phyloP scores from a whole-genome alignment of 1,284 basidiomycete genomes.

The Bondarzewia mesenterica region DNA sequence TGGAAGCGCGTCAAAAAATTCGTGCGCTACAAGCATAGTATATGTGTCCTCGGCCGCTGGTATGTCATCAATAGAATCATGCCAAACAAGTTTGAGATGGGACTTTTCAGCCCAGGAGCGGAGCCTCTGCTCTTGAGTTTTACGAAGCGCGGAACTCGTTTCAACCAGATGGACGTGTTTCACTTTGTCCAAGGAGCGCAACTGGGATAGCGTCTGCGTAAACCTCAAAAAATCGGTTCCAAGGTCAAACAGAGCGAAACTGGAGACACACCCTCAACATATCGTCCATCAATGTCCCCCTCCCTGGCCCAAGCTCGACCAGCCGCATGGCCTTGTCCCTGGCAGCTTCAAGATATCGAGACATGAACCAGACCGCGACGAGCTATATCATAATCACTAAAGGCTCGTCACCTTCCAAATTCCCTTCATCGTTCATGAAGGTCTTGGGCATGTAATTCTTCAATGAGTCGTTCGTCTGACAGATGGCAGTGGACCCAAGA shows the following conservation, averaged over 20 bases:
- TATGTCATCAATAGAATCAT: constrained; percentile 67
- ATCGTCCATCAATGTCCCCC: constrained; percentile 89
- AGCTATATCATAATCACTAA: constrained; percentile 41
- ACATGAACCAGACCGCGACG: constrained; percentile 80
- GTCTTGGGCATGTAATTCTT: too few species aligned
- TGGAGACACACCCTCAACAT: constrained; percentile 66
- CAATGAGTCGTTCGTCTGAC: too few species aligned
- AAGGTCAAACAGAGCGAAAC: constrained; percentile 4
- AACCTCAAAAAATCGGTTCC: too few species aligned
- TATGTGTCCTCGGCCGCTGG: constrained; percentile 42
- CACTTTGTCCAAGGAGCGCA: constrained; percentile 35
- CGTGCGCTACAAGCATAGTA: constrained; percentile 90
- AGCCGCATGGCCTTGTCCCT: constrained; percentile 52
- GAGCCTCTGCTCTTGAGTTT: constrained; percentile 58
- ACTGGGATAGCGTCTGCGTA: constrained; percentile 46
- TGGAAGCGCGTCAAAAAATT: constrained; percentile 97
- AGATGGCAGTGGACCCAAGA: constrained; percentile 86
- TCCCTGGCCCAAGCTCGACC: constrained; percentile 91
- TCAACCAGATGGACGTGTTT: constrained; percentile 74
- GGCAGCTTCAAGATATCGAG: constrained; percentile 65
- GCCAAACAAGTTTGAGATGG: constrained; percentile 56
- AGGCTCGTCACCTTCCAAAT: constrained; percentile 32
- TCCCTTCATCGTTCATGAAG: neutral
- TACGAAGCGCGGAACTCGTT: constrained; percentile 62
- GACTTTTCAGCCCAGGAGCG: constrained; percentile 17